These are phyloP conservation scores for Cyclotella baltica DNA, from an alignment of 108 stramenopile species.

Conservation along the genomic window DNA sequence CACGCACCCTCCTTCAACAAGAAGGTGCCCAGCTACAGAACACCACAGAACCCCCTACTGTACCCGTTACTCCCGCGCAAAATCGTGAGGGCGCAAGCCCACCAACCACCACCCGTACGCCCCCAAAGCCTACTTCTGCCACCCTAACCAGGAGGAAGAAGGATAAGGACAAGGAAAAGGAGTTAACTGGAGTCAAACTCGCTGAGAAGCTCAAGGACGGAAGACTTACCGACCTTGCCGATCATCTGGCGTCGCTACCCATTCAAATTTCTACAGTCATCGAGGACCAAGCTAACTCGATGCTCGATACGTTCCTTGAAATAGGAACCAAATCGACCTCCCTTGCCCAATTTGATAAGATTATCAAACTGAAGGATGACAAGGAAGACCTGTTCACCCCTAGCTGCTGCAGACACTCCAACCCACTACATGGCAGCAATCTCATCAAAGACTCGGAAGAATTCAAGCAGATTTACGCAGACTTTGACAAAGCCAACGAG, in stretches of 20 bases:
- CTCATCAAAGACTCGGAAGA: too few relatives aligned
- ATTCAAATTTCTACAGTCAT: not conserved
- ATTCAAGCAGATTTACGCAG: too few relatives aligned
- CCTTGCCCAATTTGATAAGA: not conserved
- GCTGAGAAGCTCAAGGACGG: not conserved
- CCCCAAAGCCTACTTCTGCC: not conserved
- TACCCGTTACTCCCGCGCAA: too few relatives aligned
- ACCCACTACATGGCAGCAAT: too few relatives aligned
- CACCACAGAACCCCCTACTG: too few relatives aligned
- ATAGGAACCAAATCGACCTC: not conserved
- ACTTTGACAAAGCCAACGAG: too few relatives aligned
- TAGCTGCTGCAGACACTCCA: not conserved
- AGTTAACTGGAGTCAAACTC: not conserved
- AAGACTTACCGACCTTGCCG: not conserved
- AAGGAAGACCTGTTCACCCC: not conserved
- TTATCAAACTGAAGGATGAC: not conserved
- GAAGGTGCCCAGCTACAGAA: too few relatives aligned
- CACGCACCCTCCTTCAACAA: too few relatives aligned
- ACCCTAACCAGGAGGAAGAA: too few relatives aligned
- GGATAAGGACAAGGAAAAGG: not conserved
- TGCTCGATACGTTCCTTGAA: constrained; percentile 2
- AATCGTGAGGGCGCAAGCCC: too few relatives aligned
- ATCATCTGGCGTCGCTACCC: not conserved
- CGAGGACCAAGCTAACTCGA: not conserved
- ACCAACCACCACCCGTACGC: not conserved